Conservation (phyloP, 768 basidiomycete species). For the Lentinula sp. region DNA sequence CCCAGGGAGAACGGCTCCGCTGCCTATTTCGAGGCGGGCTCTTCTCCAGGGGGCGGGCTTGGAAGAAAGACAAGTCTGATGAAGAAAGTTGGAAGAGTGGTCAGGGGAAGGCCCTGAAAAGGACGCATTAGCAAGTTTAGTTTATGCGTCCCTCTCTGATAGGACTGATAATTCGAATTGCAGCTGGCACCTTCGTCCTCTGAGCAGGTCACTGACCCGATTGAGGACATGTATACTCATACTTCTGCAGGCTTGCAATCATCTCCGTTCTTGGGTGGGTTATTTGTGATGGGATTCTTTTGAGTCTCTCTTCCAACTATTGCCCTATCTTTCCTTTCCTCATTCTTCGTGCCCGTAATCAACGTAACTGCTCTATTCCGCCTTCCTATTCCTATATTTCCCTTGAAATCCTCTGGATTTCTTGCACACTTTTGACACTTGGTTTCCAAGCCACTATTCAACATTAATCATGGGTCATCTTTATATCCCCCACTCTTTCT, state of each 20-base stretch:
- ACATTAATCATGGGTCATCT: neutral
- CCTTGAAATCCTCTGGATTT: neutral
- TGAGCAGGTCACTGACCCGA: neutral
- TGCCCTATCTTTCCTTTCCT: neutral
- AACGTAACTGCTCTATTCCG: neutral
- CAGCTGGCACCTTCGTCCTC: neutral
- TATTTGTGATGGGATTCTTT: neutral
- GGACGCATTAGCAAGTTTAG: neutral
- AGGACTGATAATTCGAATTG: neutral
- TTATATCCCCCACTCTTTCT: neutral
- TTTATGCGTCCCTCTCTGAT: neutral
- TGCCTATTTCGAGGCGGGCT: constrained; percentile 46
- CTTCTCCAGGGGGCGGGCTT: constrained; percentile 37
- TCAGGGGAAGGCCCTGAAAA: constrained; percentile 35
- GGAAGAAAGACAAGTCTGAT: constrained; percentile 74
- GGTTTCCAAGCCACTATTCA: neutral
- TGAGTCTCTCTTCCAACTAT: neutral
- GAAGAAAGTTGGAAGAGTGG: constrained; percentile 73
- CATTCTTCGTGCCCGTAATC: neutral
- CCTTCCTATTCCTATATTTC: neutral
- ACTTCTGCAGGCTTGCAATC: neutral
- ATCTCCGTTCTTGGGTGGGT: neutral
- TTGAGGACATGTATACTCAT: neutral
- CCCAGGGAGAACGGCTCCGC: constrained; percentile 28
- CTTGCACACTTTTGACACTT: neutral